Percentiles rank a stretch among this genome's conserved stretches.
phyloP scores from a whole-genome alignment of 495 filamentous ascomycete species.

The Penicillium goetzii region DNA sequence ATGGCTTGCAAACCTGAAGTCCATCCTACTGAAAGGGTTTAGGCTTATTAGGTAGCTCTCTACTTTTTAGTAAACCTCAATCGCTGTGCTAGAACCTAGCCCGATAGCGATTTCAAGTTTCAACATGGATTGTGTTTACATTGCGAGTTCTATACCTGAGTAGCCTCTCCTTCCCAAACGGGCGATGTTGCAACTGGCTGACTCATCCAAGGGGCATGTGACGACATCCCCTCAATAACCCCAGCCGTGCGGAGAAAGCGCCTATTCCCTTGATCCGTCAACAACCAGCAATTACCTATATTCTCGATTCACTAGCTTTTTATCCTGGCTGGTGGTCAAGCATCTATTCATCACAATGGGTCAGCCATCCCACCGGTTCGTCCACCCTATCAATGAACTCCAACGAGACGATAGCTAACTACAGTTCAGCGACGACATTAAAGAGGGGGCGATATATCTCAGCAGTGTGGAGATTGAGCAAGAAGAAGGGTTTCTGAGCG shows the following conservation, averaged over 20 bases:
- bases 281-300: conserved; percentile 1
- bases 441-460: conserved; percentile 12
- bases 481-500: conserved; percentile 10
- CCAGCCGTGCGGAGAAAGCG: conserved; percentile 4
- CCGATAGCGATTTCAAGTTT: background rate
- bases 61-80: background rate
- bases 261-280: background rate
- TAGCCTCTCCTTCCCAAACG: background rate
- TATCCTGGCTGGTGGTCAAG: background rate
- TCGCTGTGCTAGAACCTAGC: too few species aligned
- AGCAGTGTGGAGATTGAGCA: conserved; percentile 11
- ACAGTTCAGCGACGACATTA: conserved; percentile 12
- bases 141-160: background rate
- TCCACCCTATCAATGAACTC: background rate
- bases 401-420: conserved; percentile 10
- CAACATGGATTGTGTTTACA: background rate
- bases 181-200: background rate
- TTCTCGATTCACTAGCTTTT: background rate
- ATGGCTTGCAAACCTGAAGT: too few species aligned
- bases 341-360: background rate
- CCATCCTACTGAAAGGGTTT: too few species aligned
- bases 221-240: conserved; percentile 5
- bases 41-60: too few species aligned
- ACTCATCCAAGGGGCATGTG: conserved; percentile 8
- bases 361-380: conserved; percentile 8